These are phyloP conservation scores for Sclerotinia trifoliorum DNA, from an alignment of 2,329 filamentous ascomycete species.

Conservation along the genomic window DNA sequence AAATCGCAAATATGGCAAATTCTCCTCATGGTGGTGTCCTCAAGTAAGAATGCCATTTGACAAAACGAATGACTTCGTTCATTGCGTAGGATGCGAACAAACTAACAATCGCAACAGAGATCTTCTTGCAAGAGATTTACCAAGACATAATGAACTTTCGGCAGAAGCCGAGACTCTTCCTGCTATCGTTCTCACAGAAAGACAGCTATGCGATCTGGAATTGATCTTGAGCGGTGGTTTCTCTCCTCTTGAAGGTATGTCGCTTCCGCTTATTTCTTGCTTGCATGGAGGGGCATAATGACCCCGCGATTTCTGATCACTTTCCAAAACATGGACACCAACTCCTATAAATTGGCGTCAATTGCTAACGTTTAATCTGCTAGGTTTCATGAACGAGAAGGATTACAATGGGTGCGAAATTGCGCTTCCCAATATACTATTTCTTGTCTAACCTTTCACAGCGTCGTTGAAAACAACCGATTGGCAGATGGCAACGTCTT, in stretches of 20 bases:
- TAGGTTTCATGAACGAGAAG: conserved; percentile 95
- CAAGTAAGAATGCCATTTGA: conserved; percentile 54
- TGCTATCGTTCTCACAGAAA: conserved; percentile 81
- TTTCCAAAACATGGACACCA: neutral
- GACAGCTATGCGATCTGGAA: conserved; percentile 96
- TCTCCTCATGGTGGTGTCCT: conserved; percentile 86
- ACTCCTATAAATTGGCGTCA: conserved; percentile 15
- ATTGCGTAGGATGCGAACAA: neutral
- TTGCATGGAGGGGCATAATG: conserved; percentile 32
- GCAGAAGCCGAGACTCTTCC: conserved; percentile 85
- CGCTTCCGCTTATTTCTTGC: conserved; percentile 23
- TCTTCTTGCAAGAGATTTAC: conserved; percentile 87
- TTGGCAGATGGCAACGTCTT: conserved; percentile 88
- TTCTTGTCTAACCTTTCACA: conserved; percentile 45
- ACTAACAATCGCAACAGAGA: conserved; percentile 48
- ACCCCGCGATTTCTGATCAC: conserved; percentile 30
- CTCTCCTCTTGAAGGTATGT: conserved; percentile 88
- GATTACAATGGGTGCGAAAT: conserved; percentile 83
- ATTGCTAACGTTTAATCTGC: conserved; percentile 33
- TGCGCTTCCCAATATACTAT: conserved; percentile 12
- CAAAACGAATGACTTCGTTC: neutral
- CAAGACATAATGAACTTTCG: conserved; percentile 73
- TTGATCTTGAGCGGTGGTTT: conserved; percentile 97
- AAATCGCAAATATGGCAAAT: conserved; percentile 58
- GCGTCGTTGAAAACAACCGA: conserved; percentile 85